A percentile compares a stretch with the other conserved stretches of the same genome.
Evolutionary conservation across 2,329 filamentous ascomycete species (phyloP).

Genomic region (Rosellinia necatrix): DNA sequence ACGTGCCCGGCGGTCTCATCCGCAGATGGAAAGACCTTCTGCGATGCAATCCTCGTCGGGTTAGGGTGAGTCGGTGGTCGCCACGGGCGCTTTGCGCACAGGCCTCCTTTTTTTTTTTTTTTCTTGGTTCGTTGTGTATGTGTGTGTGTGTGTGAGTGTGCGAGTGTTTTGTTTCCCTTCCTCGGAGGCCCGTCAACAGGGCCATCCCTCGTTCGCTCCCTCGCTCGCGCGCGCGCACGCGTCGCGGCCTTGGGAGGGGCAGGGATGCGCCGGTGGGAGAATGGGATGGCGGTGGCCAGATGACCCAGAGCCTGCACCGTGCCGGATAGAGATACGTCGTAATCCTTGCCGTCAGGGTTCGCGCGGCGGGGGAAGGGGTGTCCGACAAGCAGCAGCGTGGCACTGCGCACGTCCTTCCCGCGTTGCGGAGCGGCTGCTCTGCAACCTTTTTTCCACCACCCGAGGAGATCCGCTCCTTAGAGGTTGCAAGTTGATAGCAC

Average conservation of each 20-base stretch:
- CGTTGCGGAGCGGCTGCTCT: slow-evolving; percentile 22
- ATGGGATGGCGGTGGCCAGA: slow-evolving; percentile 20
- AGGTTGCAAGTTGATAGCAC: slow-evolving; percentile 16
- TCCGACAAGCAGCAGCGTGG: slow-evolving; percentile 23
- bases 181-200: slow-evolving; percentile 18
- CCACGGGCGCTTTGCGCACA: slow-evolving; percentile 20
- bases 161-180: no score
- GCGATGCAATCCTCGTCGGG: slow-evolving; percentile 18
- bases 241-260: slow-evolving; percentile 9
- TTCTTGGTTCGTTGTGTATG: no score
- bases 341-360: slow-evolving; percentile 20
- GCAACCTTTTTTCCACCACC: slow-evolving; percentile 20
- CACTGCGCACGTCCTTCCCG: slow-evolving; percentile 26
- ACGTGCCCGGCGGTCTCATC: slow-evolving; percentile 18
- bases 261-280: slow-evolving; percentile 12
- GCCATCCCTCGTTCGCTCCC: no score
- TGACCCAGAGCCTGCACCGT: slow-evolving; percentile 20
- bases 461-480: slow-evolving; percentile 10
- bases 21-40: slow-evolving; percentile 10
- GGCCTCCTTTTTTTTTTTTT: no score
- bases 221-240: background rate
- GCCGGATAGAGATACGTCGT: slow-evolving; percentile 22
- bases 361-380: slow-evolving; percentile 18
- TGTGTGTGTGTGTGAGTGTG: no score
- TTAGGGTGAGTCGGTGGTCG: slow-evolving; percentile 10